Percentiles rank a stretch among this genome's conserved stretches.
phyloP scores from a whole-genome alignment of 2,329 filamentous ascomycete species.

The Cytospora piceicola region DNA sequence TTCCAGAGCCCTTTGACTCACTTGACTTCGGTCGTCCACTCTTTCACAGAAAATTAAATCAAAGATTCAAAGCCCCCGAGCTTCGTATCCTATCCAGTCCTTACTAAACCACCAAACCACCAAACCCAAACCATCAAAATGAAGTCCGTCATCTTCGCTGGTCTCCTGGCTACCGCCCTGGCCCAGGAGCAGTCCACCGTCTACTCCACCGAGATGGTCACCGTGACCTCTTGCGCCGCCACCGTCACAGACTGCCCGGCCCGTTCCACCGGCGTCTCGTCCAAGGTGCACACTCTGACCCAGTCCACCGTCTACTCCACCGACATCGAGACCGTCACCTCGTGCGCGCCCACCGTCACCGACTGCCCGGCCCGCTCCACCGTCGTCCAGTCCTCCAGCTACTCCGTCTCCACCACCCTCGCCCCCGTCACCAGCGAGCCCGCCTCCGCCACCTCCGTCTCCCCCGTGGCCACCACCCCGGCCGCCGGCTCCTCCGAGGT shows the following conservation, averaged over 20 bases:
- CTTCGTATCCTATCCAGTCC: slow-evolving; percentile 36
- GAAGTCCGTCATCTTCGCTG: slow-evolving; percentile 58
- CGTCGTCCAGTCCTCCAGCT: slow-evolving; percentile 44
- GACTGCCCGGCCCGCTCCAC: slow-evolving; percentile 50
- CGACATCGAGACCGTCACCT: slow-evolving; percentile 64
- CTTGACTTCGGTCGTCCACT: slow-evolving; percentile 49
- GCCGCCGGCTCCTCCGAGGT: slow-evolving; percentile 24
- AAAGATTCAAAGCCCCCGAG: slow-evolving; percentile 35
- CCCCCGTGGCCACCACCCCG: slow-evolving; percentile 32
- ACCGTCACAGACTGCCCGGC: slow-evolving; percentile 57
- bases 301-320: slow-evolving; percentile 61
- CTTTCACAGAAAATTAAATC: slow-evolving; percentile 38
- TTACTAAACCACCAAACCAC: slow-evolving; percentile 30
- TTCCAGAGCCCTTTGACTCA: slow-evolving; percentile 37
- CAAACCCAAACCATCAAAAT: slow-evolving; percentile 53
- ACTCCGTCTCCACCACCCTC: slow-evolving; percentile 43
- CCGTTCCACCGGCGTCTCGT: slow-evolving; percentile 50
- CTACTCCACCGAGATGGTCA: slow-evolving; percentile 62
- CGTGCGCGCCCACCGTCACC: slow-evolving; percentile 57
- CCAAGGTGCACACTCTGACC: slow-evolving; percentile 65
- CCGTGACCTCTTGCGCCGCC: slow-evolving; percentile 63
- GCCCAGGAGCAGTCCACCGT: slow-evolving; percentile 48
- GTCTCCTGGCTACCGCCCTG: slow-evolving; percentile 54
- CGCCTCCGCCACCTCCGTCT: slow-evolving; percentile 34
- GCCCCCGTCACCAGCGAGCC: slow-evolving; percentile 40